Evolutionary conservation across 1,284 basidiomycete species (phyloP).

Genomic region (Ustilago cynodontis): DNA sequence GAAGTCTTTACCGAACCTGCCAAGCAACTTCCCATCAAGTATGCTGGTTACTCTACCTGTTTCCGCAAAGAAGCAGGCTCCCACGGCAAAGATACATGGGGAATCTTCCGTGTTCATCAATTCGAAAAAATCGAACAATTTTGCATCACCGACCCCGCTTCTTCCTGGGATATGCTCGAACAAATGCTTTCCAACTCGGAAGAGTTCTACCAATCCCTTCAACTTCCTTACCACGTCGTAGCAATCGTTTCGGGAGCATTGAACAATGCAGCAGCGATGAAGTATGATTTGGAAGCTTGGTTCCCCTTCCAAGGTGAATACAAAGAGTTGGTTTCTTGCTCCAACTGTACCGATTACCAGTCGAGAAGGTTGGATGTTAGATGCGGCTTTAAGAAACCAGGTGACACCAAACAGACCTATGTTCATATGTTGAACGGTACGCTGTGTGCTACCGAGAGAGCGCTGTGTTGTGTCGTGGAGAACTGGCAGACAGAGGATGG

Average conservation of each 20-base stretch:
- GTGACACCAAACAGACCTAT: slow-evolving; percentile 68
- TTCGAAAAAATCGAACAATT: slow-evolving; percentile 99
- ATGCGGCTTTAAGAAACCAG: slow-evolving; percentile 69
- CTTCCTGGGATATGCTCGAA: slow-evolving; percentile 92
- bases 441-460: slow-evolving; percentile 94
- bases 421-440: slow-evolving; percentile 77
- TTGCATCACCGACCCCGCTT: slow-evolving; percentile 87
- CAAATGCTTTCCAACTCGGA: slow-evolving; percentile 89
- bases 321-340: slow-evolving; percentile 79
- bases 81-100: slow-evolving; percentile 98
- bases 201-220: slow-evolving; percentile 94
- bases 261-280: slow-evolving; percentile 96
- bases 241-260: slow-evolving; percentile 96
- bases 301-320: slow-evolving; percentile 97
- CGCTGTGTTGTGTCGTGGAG: slow-evolving; percentile 96
- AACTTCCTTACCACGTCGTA: slow-evolving; percentile 90
- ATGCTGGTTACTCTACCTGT: slow-evolving; percentile 84
- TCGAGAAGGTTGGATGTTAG: slow-evolving; percentile 65
- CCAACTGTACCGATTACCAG: slow-evolving; percentile 73
- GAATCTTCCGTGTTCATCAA: slow-evolving; percentile 99
- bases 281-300: slow-evolving; percentile 98
- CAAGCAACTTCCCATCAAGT: slow-evolving; percentile 86
- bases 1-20: slow-evolving; percentile 97
- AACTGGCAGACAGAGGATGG: slow-evolving; percentile 98
- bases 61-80: slow-evolving; percentile 99